These are phyloP conservation scores for Hepatocystis sp. DNA, from an alignment of 169 alveolate genomes.

Conservation along the genomic window DNA sequence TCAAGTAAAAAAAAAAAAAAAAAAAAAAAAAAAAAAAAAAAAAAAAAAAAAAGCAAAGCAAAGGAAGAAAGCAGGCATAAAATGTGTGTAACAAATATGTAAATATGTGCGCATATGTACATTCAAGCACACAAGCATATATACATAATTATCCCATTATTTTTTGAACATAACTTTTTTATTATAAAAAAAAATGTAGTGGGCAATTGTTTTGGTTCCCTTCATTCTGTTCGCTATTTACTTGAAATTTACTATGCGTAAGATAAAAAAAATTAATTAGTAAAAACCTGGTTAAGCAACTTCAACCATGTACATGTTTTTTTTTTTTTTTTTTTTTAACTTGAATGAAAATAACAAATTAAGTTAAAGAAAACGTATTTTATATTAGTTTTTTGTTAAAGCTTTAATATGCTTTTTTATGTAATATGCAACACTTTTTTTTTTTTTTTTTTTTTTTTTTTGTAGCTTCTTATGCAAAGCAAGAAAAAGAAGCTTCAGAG, in stretches of 20 bases:
- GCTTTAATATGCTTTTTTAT: too few species aligned
- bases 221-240: slow-evolving; percentile 54
- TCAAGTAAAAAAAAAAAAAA: slow-evolving; percentile 19
- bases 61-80: too few species aligned
- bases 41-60: too few species aligned
- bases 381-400: too few species aligned
- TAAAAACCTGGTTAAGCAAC: background rate
- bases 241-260: slow-evolving; percentile 69
- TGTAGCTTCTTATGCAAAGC: slow-evolving; percentile 8
- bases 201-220: slow-evolving; percentile 68
- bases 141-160: background rate
- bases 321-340: too few species aligned
- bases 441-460: slow-evolving; percentile 1
- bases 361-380: too few species aligned
- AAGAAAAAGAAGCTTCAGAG: slow-evolving; percentile 21
- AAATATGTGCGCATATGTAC: background rate
- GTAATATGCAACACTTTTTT: background rate
- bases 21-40: too few species aligned
- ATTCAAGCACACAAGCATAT: background rate
- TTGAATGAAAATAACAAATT: too few species aligned
- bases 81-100: too few species aligned
- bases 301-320: background rate
- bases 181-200: slow-evolving; percentile 10
- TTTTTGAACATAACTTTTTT: background rate
- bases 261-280: background rate